Evolutionary conservation across 2,329 filamentous ascomycete species (phyloP), one percentile per base, ranked within the genome.

Genomic region (Pestalotiopsis sp.): DNA sequence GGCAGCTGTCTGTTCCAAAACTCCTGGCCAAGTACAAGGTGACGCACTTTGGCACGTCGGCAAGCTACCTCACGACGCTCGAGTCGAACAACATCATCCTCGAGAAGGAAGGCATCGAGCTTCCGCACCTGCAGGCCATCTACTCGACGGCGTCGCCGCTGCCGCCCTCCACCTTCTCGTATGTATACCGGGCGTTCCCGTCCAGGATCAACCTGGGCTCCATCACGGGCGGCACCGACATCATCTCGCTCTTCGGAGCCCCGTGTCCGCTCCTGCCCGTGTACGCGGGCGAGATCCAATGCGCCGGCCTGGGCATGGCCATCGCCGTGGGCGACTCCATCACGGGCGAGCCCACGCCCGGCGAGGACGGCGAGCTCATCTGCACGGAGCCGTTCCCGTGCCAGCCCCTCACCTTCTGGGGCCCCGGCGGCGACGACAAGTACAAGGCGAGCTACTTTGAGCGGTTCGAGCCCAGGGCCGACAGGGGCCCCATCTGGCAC

Each of bases 181-280:
- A 97, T 75, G 90, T 98, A 65, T 98, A 98, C 81, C 82, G 87
- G 30, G 91, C 92, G 1, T 97, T 98, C 75, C 94, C 94, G 1
- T 75, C 86, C 0, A 83, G 87, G n/a, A 85, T 98, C 71, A 95
- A 98, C 79, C 88, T 98, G 7, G 94, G 91, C 62, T 97, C 93
- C 67, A 98, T 99, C 75, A 98, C 95, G 0, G 96, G 96, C 48
- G 96, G 95, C 63, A 98, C 95, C 3, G 96, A 99, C 77, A 98
- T 98, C 74, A 93, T 98, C 71, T 97, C 94, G 0, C 88, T 98
- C 40, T 99, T 98, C 75, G 95, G 94, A 57, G 91, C 93, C 0
- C 92, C 94, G 0, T 95, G 91, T 66, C 91, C 92, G 0, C 84
- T 94, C 3, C 83, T 93, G 1, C 92, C 92, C 1, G 92, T 95